Percentiles rank a stretch among this genome's conserved stretches.
Conservation (phyloP, 108 stramenopile species). For the Pinguiococcus pyrenoidosus region DNA sequence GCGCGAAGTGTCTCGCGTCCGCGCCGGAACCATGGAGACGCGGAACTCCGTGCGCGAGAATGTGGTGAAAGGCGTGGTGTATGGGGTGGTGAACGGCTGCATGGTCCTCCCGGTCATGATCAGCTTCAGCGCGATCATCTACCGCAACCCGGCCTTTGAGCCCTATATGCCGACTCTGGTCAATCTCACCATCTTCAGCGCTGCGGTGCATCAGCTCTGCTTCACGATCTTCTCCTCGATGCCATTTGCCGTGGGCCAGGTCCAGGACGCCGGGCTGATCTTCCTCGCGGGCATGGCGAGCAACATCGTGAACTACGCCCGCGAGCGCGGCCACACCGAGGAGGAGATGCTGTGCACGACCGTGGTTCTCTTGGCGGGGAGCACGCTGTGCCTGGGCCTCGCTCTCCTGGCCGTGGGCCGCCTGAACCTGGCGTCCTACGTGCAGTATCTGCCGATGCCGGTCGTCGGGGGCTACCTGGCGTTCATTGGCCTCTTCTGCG, state of each 20-base stretch:
- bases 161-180: conserved; percentile 22
- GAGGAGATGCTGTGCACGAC: conserved; percentile 15
- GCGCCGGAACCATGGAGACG: too few relatives aligned
- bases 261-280: conserved; percentile 95
- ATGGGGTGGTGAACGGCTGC: conserved; percentile 20
- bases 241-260: conserved; percentile 80
- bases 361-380: background rate
- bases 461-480: conserved; percentile 95
- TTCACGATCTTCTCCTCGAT: conserved; percentile 65
- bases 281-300: conserved; percentile 76
- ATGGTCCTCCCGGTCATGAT: conserved; percentile 22
- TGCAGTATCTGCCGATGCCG: conserved; percentile 78
- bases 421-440: conserved; percentile 62
- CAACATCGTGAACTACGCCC: conserved; percentile 46
- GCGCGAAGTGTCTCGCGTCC: too few relatives aligned
- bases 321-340: conserved; percentile 34
- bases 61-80: conserved; percentile 7
- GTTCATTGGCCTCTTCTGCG: conserved; percentile 92
- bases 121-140: conserved; percentile 31
- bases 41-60: too few relatives aligned
- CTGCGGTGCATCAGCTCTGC: conserved; percentile 73
- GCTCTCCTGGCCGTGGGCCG: conserved; percentile 58
- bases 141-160: conserved; percentile 16
- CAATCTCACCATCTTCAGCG: conserved; percentile 53
- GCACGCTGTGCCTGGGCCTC: conserved; percentile 1